A percentile compares a stretch with the other conserved stretches of the same genome.
Evolutionary conservation across 148 eudicot genomes (phyloP).

Genomic region (Rhododendron kiyosumense): DNA sequence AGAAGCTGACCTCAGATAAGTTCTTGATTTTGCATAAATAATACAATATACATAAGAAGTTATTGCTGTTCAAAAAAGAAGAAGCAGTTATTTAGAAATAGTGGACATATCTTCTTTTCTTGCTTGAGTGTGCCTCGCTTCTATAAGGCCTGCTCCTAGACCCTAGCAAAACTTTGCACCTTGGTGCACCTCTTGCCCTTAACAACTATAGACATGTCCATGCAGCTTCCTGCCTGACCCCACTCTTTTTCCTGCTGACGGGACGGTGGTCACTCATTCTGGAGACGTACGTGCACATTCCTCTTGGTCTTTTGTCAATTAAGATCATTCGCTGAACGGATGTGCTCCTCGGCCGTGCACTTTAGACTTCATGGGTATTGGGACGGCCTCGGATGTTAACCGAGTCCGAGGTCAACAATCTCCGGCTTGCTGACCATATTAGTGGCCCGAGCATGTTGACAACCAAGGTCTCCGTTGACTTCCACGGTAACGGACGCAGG

Average conservation of each 20-base stretch:
- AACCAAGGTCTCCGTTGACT: background rate
- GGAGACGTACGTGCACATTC: background rate
- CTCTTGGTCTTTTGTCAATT: background rate
- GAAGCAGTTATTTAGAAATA: background rate
- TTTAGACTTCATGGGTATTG: background rate
- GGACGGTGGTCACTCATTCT: background rate
- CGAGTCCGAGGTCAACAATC: background rate
- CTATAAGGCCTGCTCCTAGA: background rate
- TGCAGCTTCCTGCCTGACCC: background rate
- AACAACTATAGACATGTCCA: background rate
- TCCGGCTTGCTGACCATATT: background rate
- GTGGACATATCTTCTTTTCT: background rate
- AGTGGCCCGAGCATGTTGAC: background rate
- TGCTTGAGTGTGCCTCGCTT: background rate
- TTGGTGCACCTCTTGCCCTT: background rate
- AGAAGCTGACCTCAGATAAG: background rate
- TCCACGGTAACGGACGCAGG: background rate
- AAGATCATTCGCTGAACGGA: background rate
- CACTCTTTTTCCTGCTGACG: background rate
- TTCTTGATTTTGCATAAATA: background rate
- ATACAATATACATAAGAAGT: background rate
- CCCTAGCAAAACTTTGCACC: background rate
- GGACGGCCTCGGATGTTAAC: background rate
- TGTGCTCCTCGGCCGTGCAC: background rate
- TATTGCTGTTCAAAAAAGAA: too few species aligned